These are phyloP conservation scores for Cenchrus americanus DNA, from an alignment of 176 grass and related monocot genomes.

Conservation along the genomic window DNA sequence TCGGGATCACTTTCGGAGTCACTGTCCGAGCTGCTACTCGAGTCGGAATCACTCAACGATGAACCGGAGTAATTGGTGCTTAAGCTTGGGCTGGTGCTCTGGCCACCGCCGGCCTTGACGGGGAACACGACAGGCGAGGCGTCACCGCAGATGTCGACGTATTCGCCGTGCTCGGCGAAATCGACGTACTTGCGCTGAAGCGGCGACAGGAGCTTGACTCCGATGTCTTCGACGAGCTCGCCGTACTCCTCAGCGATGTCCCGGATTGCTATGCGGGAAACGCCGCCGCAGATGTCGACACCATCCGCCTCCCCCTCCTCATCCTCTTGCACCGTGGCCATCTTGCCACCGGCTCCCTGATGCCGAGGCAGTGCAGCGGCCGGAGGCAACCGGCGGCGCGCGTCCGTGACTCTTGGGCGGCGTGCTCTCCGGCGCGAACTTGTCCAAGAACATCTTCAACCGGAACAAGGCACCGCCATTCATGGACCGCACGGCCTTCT, in stretches of 20 bases:
- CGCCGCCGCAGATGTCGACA: background rate
- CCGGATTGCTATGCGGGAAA: conserved; percentile 11
- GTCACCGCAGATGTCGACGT: conserved; percentile 49
- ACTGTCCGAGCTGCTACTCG: background rate
- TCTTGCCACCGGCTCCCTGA: background rate
- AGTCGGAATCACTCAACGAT: conserved; percentile 1
- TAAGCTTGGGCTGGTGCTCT: background rate
- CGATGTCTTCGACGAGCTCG: conserved; percentile 12
- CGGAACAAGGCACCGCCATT: background rate
- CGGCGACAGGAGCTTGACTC: conserved; percentile 17
- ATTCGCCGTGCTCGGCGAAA: conserved; percentile 14
- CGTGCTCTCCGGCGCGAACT: background rate
- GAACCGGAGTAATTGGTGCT: conserved; percentile 4
- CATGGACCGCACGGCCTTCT: background rate
- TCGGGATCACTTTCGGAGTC: background rate
- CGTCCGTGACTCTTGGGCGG: background rate
- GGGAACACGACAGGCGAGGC: conserved; percentile 39
- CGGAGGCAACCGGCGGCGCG: background rate
- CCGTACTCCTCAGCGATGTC: conserved; percentile 23
- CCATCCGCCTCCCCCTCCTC: background rate
- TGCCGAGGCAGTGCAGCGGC: conserved; percentile 4
- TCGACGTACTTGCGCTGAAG: conserved; percentile 15
- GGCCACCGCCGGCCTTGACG: background rate
- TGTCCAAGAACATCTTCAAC: conserved; percentile 39
- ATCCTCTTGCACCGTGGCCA: background rate